Conservation (phyloP, 2,329 filamentous ascomycete genomes). For the Corynespora cassiicola region DNA sequence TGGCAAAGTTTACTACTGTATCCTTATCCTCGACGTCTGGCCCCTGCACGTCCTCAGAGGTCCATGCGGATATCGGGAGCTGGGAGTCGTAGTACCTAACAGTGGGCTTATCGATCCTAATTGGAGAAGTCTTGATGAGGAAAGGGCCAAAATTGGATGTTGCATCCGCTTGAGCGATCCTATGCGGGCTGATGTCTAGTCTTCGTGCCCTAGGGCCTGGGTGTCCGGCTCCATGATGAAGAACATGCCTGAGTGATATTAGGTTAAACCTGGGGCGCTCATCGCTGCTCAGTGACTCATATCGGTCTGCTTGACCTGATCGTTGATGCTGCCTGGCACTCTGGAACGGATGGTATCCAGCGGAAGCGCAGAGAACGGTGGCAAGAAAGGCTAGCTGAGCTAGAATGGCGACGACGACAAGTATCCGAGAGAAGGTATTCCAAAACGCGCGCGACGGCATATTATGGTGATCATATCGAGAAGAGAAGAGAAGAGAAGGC, state of each 20-base stretch:
- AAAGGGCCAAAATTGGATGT: conserved; percentile 36
- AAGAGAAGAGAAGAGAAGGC: conserved; percentile 1
- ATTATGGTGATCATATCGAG: conserved; percentile 23
- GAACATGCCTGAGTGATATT: conserved; percentile 37
- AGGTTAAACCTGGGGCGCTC: conserved; percentile 4
- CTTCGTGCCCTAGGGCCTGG: conserved; percentile 39
- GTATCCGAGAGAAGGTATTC: conserved; percentile 15
- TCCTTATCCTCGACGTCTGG: conserved; percentile 42
- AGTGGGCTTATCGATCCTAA: conserved; percentile 37
- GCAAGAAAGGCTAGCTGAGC: conserved; percentile 29
- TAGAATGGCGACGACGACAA: conserved; percentile 22
- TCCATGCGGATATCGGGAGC: conserved; percentile 37
- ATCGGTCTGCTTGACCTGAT: background rate
- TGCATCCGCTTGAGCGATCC: conserved; percentile 25
- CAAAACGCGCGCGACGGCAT: conserved; percentile 24
- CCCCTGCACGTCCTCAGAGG: conserved; percentile 34
- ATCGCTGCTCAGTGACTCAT: background rate
- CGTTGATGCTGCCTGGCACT: conserved; percentile 8
- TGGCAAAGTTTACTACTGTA: conserved; percentile 41
- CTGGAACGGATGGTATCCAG: conserved; percentile 11
- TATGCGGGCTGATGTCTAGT: conserved; percentile 35
- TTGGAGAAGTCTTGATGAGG: conserved; percentile 30
- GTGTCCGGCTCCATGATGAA: conserved; percentile 43
- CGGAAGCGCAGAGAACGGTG: conserved; percentile 19
- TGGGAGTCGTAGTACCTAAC: conserved; percentile 24